Conservation (phyloP, 352 stramenopile genomes). For the Phytophthora rubi region DNA sequence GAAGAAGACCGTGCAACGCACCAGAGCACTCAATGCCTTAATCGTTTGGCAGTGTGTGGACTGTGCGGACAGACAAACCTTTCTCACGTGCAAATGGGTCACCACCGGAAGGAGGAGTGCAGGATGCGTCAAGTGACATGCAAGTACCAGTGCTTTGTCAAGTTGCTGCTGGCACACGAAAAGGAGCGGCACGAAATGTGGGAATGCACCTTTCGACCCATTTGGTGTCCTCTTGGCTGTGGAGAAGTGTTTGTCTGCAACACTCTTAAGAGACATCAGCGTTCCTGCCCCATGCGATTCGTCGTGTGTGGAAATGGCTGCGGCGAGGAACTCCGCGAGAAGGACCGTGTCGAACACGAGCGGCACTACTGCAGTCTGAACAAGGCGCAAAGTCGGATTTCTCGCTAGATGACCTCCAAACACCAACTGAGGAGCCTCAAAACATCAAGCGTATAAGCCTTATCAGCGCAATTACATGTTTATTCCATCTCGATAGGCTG, state of each 20-base stretch:
- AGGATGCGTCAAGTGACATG: constrained; percentile 69
- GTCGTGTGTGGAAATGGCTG: constrained; percentile 57
- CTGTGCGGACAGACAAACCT: constrained; percentile 60
- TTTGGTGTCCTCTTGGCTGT: constrained; percentile 78
- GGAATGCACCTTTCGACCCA: constrained; percentile 63
- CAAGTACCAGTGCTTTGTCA: constrained; percentile 54
- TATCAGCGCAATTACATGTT: too few species aligned
- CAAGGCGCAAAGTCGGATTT: constrained; percentile 5
- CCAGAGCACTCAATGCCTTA: constrained; percentile 38
- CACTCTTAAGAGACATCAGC: constrained; percentile 60
- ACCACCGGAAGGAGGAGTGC: constrained; percentile 57
- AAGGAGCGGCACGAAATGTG: constrained; percentile 63
- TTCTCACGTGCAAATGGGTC: constrained; percentile 32
- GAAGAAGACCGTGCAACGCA: constrained; percentile 49
- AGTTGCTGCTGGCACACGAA: constrained; percentile 59
- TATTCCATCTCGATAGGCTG: not conserved
- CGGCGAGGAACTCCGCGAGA: constrained; percentile 66
- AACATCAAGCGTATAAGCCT: too few species aligned
- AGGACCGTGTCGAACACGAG: constrained; percentile 67
- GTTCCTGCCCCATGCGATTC: constrained; percentile 69
- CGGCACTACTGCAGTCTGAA: constrained; percentile 39
- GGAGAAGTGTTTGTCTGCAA: constrained; percentile 54
- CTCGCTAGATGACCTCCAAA: not conserved
- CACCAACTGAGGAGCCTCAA: not conserved
- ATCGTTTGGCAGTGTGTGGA: constrained; percentile 58